A percentile compares a stretch with the other conserved stretches of the same genome.
These are phyloP conservation scores for Bacidia gigantensis DNA, from an alignment of 495 filamentous ascomycete genomes.

Conservation along the genomic window DNA sequence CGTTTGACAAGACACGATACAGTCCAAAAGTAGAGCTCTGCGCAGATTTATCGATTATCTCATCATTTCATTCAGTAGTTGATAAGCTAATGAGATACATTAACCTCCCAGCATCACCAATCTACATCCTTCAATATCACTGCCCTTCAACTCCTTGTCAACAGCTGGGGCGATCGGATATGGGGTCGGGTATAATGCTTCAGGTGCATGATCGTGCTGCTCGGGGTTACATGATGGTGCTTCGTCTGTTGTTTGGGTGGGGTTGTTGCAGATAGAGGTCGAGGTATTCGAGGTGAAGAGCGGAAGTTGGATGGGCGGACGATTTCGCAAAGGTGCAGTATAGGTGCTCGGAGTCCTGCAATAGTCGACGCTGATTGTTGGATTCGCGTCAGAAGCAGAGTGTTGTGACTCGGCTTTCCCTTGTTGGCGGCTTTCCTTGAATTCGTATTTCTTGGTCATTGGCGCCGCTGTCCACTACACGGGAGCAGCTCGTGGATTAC, in stretches of 20 bases:
- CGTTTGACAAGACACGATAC: too few species aligned
- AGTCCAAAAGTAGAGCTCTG: too few species aligned
- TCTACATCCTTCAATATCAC: too few species aligned
- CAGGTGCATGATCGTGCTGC: not conserved
- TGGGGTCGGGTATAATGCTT: not conserved
- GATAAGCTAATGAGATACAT: not conserved
- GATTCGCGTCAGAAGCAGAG: not conserved
- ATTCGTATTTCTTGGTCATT: not conserved
- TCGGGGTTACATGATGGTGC: slow-evolving; percentile 21
- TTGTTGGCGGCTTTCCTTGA: not conserved
- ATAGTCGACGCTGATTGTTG: too few species aligned
- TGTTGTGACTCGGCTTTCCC: not conserved
- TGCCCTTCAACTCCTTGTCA: not conserved
- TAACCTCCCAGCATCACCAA: not conserved
- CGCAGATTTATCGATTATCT: too few species aligned
- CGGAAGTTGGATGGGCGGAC: slow-evolving; percentile 2
- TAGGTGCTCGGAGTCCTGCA: too few species aligned
- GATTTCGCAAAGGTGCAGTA: too few species aligned
- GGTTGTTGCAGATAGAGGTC: slow-evolving; percentile 11
- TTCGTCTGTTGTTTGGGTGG: slow-evolving; percentile 18
- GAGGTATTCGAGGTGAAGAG: not conserved
- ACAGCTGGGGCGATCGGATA: not conserved
- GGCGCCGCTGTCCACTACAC: not conserved
- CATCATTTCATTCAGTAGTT: not conserved
- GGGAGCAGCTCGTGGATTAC: not conserved